phyloP scores from a whole-genome alignment of 2,329 filamentous ascomycete species.

The Nemania bipapillata region DNA sequence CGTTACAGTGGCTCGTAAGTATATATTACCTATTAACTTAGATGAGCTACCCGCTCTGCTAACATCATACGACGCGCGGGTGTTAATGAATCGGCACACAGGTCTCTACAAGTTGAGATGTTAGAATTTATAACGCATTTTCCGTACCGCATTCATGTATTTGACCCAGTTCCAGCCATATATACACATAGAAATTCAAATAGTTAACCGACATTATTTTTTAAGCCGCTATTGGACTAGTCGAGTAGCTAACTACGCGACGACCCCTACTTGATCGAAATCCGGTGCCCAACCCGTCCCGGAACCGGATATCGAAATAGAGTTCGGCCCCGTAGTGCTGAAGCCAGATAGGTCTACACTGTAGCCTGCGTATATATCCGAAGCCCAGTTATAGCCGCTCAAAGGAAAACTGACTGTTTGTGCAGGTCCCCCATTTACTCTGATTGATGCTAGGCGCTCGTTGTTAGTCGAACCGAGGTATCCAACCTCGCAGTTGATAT shows the following conservation, averaged over 20 bases:
- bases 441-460: slow-evolving; percentile 32
- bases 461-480: slow-evolving; percentile 24
- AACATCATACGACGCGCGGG: no score
- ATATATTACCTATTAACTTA: no score
- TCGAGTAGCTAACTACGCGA: background rate
- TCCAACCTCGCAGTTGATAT: slow-evolving; percentile 31
- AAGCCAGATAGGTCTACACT: slow-evolving; percentile 29
- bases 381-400: slow-evolving; percentile 30
- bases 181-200: no score
- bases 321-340: slow-evolving; percentile 13
- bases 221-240: background rate
- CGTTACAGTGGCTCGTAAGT: no score
- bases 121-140: no score
- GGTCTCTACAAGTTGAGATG: no score
- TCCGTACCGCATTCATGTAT: no score
- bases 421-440: slow-evolving; percentile 26
- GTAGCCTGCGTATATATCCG: slow-evolving; percentile 21
- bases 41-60: no score
- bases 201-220: no score
- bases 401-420: slow-evolving; percentile 30
- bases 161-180: no score
- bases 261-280: slow-evolving; percentile 26
- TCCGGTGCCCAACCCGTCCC: slow-evolving; percentile 29
- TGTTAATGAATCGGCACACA: no score
- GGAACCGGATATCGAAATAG: slow-evolving; percentile 26